phyloP scores from a whole-genome alignment of 164 flowering plant genomes.

The Annona cherimola region DNA sequence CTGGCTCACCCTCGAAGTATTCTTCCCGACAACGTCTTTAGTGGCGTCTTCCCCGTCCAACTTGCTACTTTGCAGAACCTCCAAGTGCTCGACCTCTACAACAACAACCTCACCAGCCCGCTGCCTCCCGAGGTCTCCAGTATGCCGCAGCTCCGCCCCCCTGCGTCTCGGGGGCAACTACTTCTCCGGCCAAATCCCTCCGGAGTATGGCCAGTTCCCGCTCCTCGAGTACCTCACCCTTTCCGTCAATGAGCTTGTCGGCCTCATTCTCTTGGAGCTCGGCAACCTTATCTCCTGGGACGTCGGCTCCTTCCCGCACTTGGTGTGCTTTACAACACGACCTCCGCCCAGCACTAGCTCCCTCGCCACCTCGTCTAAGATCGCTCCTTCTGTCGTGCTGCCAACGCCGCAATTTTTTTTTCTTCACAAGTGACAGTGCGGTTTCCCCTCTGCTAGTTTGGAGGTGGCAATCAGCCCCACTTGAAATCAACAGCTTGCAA shows the following conservation, averaged over 20 bases:
- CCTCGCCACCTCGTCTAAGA: constrained; percentile 57
- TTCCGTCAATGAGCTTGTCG: no score
- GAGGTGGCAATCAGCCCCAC: constrained; percentile 50
- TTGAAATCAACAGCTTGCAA: constrained; percentile 52
- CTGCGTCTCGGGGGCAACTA: constrained; percentile 89
- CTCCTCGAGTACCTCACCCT: no score
- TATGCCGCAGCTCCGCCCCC: constrained; percentile 47
- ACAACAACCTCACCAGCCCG: constrained; percentile 75
- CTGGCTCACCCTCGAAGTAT: no score
- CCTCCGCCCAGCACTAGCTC: constrained; percentile 44
- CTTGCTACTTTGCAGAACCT: constrained; percentile 38
- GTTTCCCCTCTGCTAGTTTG: constrained; percentile 51
- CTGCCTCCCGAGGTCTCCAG: constrained; percentile 48
- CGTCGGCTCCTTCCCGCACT: constrained; percentile 55
- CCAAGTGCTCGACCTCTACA: constrained; percentile 68
- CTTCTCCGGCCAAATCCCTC: constrained; percentile 69
- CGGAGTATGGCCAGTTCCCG: constrained; percentile 68
- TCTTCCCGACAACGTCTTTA: constrained; percentile 72
- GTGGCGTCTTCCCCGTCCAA: constrained; percentile 46
- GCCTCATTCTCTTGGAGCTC: no score
- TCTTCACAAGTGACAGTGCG: constrained; percentile 49
- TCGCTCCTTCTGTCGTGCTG: constrained; percentile 36
- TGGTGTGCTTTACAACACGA: constrained; percentile 58
- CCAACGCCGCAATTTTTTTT: constrained; percentile 20
- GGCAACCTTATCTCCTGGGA: constrained; percentile 61